Base-by-base conservation (phyloP, 345 rosid genomes). In the Brassica carinata region DNA sequence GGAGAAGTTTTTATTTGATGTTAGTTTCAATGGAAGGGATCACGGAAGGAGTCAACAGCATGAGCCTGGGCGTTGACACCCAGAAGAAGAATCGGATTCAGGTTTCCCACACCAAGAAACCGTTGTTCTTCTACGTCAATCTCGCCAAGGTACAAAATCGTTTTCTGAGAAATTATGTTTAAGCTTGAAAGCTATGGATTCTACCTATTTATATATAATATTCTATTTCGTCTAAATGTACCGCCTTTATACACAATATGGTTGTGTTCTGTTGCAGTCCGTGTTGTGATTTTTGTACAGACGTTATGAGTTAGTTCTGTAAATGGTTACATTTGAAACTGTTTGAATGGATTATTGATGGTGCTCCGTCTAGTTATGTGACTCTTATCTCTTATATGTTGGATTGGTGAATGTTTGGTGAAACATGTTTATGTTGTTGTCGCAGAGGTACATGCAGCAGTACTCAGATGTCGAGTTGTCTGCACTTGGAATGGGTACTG, bases 401-500 rank as follows among this genome's bases (percentile, higher is more conserved):
- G 15, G 57, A 3, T 66, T 76, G 9, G 27, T 36, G 17, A 57
- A 17, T 48, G 67, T 29, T 55, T 48, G 17, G 5, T 51, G 4
- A 48, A 19, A 29, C 64, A 13, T 38, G 7, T 17, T 64, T 38
- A 18, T 36, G 31, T 55, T 70, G 26, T 40, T 71, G 5, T 48
- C 17, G 79, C 91, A 94, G 97, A 90, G 97, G 83, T 92, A 88
- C 74, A 90, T 94, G 98, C 98, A 94, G 84, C 98, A 92, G 77
- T 81, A 87, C 90, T 81, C 80, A 36, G 97, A 92, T 82, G 97
- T 94, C 23, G 96, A 94, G 82, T 90, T 94, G 10, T 94, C 98
- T 64, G 98, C 98, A 2, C 96, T 94, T 5, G 97, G 98, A 80
- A 94, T 92, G 97, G 98, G 98, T 92, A 93, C 36, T 73, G n/a